Evolutionary conservation across 2,329 filamentous ascomycete genomes (phyloP).

Genomic region (Sclerotinia glacialis): DNA sequence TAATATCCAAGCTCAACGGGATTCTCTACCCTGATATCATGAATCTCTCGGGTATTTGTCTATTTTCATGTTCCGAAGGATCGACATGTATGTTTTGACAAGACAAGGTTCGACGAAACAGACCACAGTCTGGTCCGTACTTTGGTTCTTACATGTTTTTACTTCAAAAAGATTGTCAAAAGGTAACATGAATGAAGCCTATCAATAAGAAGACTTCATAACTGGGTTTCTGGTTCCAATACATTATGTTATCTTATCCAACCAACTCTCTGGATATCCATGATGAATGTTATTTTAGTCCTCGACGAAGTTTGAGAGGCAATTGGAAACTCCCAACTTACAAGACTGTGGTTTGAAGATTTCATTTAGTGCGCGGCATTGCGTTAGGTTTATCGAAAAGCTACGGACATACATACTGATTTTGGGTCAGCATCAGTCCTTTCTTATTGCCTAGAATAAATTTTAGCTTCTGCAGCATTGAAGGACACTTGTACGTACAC

Average conservation of each 20-base stretch:
- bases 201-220: neutral
- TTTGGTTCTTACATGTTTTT: neutral
- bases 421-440: neutral
- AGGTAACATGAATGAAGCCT: neutral
- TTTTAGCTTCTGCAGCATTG: neutral
- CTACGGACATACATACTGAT: too few relatives aligned
- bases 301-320: neutral
- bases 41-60: neutral
- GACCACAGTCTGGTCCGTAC: neutral
- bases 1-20: neutral
- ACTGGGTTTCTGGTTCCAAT: neutral
- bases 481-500: neutral
- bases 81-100: neutral
- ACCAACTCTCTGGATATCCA: neutral
- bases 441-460: neutral
- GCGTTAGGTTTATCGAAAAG: neutral
- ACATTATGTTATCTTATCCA: neutral
- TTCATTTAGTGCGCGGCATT: too few relatives aligned
- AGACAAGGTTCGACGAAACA: neutral
- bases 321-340: neutral
- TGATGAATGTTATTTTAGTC: too few relatives aligned
- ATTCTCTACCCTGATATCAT: neutral
- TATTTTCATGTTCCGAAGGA: neutral
- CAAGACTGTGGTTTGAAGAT: neutral
- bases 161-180: neutral